These are phyloP conservation scores for Hypholoma fasciculare DNA, from an alignment of 768 basidiomycete genomes.

Conservation along the genomic window DNA sequence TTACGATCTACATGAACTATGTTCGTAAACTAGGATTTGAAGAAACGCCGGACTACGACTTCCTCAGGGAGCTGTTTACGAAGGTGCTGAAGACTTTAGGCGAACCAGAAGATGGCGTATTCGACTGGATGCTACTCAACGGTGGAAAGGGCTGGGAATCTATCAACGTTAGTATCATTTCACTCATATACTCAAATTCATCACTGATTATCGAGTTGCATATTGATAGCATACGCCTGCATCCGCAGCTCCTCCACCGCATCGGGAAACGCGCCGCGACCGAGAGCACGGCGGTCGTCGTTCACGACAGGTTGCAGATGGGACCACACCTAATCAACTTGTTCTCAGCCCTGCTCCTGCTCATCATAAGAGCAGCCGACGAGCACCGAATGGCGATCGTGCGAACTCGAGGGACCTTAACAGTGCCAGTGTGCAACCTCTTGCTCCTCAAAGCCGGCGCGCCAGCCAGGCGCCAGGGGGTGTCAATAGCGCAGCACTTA, in stretches of 20 bases:
- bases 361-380: slow-evolving; percentile 59
- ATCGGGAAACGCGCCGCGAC: slow-evolving; percentile 50
- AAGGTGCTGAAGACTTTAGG: slow-evolving; percentile 88
- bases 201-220: not conserved
- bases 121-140: slow-evolving; percentile 97
- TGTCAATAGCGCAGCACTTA: slow-evolving; percentile 39
- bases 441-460: slow-evolving; percentile 67
- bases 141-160: slow-evolving; percentile 96
- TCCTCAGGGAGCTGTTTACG: slow-evolving; percentile 90
- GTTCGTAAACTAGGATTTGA: slow-evolving; percentile 98
- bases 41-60: slow-evolving; percentile 97
- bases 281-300: slow-evolving; percentile 59
- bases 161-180: slow-evolving; percentile 57
- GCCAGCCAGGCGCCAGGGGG: slow-evolving; percentile 65
- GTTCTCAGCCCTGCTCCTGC: slow-evolving; percentile 67
- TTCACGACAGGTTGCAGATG: slow-evolving; percentile 59
- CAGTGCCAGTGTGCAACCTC: slow-evolving; percentile 55
- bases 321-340: slow-evolving; percentile 55
- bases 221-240: slow-evolving; percentile 53
- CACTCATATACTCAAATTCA: not conserved
- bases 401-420: slow-evolving; percentile 54
- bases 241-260: slow-evolving; percentile 51
- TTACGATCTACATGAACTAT: slow-evolving; percentile 99
- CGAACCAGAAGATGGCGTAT: slow-evolving; percentile 89
- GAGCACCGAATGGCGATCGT: slow-evolving; percentile 49